phyloP scores from a whole-genome alignment of 192 early-diverging fungal species.

The Backusella australiensis region DNA sequence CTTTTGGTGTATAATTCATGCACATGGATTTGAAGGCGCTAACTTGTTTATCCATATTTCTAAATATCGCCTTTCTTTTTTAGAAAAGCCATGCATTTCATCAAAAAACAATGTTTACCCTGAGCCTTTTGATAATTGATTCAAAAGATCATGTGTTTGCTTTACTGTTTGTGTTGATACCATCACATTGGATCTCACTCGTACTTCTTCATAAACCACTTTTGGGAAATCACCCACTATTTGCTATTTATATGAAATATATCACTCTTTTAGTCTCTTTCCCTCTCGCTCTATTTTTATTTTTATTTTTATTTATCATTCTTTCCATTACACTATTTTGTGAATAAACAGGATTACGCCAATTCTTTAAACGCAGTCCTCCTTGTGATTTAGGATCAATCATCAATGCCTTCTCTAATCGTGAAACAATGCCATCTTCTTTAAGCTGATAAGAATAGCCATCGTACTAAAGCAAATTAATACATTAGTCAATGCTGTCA shows the following conservation, averaged over 20 bases:
- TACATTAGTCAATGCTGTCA: not conserved
- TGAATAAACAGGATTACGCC: not conserved
- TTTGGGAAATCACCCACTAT: constrained; percentile 64
- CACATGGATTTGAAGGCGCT: constrained; percentile 53
- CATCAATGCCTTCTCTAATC: constrained; percentile 61
- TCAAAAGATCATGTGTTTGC: constrained; percentile 59
- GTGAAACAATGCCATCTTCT: constrained; percentile 60
- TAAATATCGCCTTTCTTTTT: constrained; percentile 1
- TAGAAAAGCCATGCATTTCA: not conserved
- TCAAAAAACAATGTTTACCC: constrained; percentile 9
- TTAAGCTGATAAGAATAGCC: constrained; percentile 57
- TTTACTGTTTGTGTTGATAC: constrained; percentile 49
- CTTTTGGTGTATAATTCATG: constrained; percentile 55
- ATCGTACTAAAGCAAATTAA: not conserved
- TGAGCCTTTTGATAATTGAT: constrained; percentile 37
- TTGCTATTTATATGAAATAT: constrained; percentile 34
- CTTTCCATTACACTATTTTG: constrained; percentile 39
- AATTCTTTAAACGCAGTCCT: constrained; percentile 58
- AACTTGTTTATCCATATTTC: constrained; percentile 12
- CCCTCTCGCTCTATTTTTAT: not conserved
- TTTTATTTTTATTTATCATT: constrained; percentile 9
- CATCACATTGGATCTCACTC: constrained; percentile 47
- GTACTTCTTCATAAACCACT: constrained; percentile 47
- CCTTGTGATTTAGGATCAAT: constrained; percentile 56
- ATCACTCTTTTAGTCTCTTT: not conserved